Conservation (phyloP, 495 filamentous ascomycete genomes). For the Neurospora tetrasperma region DNA sequence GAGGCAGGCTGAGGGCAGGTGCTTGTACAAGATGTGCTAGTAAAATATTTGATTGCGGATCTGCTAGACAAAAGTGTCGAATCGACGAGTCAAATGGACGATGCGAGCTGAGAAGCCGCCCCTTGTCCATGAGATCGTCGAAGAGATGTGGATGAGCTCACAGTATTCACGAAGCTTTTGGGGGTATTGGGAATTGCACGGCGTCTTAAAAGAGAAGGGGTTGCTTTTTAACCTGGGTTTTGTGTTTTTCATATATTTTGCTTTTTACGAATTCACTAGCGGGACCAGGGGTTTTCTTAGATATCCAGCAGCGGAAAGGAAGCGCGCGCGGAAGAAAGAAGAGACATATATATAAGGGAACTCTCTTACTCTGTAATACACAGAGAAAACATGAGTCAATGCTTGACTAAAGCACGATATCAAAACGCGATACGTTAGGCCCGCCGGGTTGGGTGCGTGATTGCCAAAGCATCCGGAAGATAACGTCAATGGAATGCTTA, state of each 20-base stretch:
- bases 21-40: slow-evolving; percentile 84
- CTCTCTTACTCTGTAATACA: not conserved
- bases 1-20: slow-evolving; percentile 56
- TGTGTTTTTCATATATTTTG: slow-evolving; percentile 1
- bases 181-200: not conserved
- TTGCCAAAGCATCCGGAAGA: not conserved
- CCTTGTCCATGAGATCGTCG: not conserved
- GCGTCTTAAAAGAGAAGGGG: not conserved
- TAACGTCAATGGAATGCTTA: not conserved
- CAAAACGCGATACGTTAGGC: not conserved
- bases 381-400: not conserved
- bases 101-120: not conserved
- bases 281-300: slow-evolving; percentile 1
- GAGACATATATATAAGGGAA: not conserved
- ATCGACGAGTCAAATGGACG: not conserved
- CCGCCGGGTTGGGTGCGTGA: not conserved
- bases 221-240: not conserved
- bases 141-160: not conserved
- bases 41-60: not conserved
- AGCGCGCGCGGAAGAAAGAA: not conserved
- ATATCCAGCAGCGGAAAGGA: slow-evolving; percentile 2
- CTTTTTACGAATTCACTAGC: not conserved
- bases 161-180: not conserved
- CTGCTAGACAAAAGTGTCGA: not conserved
- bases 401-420: not conserved